phyloP scores from a whole-genome alignment of 2,329 filamentous ascomycete genomes.

The Samsoniella hepiali region DNA sequence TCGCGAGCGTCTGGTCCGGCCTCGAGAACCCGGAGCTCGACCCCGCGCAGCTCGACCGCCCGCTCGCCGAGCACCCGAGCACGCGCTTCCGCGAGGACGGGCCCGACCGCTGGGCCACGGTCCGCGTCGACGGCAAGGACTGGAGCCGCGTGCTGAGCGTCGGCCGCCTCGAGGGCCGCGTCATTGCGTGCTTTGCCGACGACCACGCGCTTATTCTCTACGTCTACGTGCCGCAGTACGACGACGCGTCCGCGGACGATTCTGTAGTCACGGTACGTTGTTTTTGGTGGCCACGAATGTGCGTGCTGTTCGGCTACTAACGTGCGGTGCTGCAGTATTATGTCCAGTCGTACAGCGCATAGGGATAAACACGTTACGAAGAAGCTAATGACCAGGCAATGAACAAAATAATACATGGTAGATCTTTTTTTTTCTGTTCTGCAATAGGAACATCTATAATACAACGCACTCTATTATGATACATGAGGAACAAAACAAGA shows the following conservation, averaged over 20 bases:
- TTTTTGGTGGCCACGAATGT: background rate
- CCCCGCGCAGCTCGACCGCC: constrained; percentile 67
- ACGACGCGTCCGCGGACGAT: constrained; percentile 62
- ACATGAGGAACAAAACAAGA: constrained; percentile 11
- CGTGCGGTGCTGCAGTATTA: constrained; percentile 34
- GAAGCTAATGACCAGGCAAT: background rate
- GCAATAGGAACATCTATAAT: constrained; percentile 15
- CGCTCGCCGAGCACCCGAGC: constrained; percentile 76
- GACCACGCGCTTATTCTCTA: constrained; percentile 79
- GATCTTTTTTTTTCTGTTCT: constrained; percentile 1
- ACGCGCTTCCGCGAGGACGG: constrained; percentile 73
- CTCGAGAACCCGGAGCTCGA: constrained; percentile 87
- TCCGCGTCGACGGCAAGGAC: constrained; percentile 87
- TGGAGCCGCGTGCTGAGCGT: constrained; percentile 95
- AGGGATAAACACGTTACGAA: background rate
- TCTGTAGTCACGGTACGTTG: constrained; percentile 69
- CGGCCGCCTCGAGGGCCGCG: constrained; percentile 79
- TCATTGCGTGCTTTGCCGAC: constrained; percentile 87
- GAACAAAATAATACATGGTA: constrained; percentile 17
- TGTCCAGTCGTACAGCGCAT: constrained; percentile 41
- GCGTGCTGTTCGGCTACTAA: constrained; percentile 23
- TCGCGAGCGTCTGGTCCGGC: constrained; percentile 80
- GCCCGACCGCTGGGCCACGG: constrained; percentile 81
- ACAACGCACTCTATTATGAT: constrained; percentile 12
- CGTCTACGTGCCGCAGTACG: constrained; percentile 72